Evolutionary conservation across 257 asterid species (phyloP), one percentile per base, ranked within the genome.

Genomic region (Capsicum baccatum): DNA sequence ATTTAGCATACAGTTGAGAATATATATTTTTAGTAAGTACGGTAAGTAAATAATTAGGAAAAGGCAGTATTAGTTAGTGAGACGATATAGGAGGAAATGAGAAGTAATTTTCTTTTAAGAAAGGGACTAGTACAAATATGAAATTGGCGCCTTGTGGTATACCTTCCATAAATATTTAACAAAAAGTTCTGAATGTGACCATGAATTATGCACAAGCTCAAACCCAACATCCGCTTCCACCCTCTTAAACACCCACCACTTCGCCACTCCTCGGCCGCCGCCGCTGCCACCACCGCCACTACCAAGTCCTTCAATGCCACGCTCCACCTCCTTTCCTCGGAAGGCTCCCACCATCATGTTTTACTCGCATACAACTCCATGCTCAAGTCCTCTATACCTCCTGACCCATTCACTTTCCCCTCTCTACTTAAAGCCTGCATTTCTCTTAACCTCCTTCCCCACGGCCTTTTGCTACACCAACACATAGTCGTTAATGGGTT

Each of bases 391-490:
- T 87, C 85, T 84, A 42, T 88, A 10, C 85, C 90, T 14, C 90
- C 94, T 15, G 98, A 95, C 88, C 89, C 94, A 67, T 94, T 92
- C 83, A 94, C 98, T 44, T 94, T 88, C 86, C 97, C 98, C 44
- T 87, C 94, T 50, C 88, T 92, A 55, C 90, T 95, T 87, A 95
- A 94, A 83, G 96, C 98, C 73, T 94, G 97, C 89, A 89, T 90
- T 79, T 89, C 92, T 6, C 92, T 95, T 17, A 63, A 86, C 88
- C 91, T 92, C 88, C 80, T 83, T 56, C 82, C 84, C 14, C 91
- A 87, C 69, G 97, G 98, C 84, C 91, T 83, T 21, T 92, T 88
- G 44, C 86, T 94, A 86, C 98, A 95, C 90, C 98, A 92, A 42
- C 95, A 85, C 60, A 44, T 88, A 50, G 80, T 90, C 60, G 91